Conservation (phyloP, 768 basidiomycete genomes). For the Boletus pseudopeckii region DNA sequence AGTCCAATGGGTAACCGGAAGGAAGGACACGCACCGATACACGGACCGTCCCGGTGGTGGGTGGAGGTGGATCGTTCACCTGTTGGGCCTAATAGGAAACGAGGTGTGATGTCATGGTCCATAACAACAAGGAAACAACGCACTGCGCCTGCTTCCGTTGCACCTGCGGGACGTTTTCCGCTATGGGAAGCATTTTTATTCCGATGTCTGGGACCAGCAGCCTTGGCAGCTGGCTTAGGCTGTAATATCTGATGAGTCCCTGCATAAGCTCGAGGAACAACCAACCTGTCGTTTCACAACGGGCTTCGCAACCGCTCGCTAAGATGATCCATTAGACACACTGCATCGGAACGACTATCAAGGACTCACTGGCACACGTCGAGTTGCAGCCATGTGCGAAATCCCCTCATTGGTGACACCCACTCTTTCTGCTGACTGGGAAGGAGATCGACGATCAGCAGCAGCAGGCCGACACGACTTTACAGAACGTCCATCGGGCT, state of each 20-base stretch:
- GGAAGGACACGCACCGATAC: too few relatives aligned
- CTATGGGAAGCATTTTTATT: not conserved
- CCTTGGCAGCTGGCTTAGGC: not conserved
- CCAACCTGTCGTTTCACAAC: not conserved
- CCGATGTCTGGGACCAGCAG: not conserved
- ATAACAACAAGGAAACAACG: not conserved
- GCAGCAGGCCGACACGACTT: too few relatives aligned
- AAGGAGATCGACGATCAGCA: not conserved
- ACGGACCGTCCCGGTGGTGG: too few relatives aligned
- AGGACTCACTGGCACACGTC: not conserved
- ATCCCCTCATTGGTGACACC: not conserved
- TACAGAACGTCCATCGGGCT: not conserved
- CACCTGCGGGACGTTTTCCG: not conserved
- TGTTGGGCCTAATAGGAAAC: not conserved
- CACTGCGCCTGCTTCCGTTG: not conserved
- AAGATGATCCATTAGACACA: not conserved
- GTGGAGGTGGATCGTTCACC: too few relatives aligned
- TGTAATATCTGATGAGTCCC: not conserved
- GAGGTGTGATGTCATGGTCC: not conserved
- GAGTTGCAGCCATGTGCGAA: not conserved
- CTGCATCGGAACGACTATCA: fast-evolving
- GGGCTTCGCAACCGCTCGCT: not conserved
- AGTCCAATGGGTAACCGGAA: too few relatives aligned
- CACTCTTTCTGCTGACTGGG: not conserved
- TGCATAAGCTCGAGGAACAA: not conserved